A percentile compares a stretch with the other conserved stretches of the same genome.
These are phyloP conservation scores for Thielaviopsis euricoi DNA, from an alignment of 2,329 filamentous ascomycete genomes.

Conservation along the genomic window DNA sequence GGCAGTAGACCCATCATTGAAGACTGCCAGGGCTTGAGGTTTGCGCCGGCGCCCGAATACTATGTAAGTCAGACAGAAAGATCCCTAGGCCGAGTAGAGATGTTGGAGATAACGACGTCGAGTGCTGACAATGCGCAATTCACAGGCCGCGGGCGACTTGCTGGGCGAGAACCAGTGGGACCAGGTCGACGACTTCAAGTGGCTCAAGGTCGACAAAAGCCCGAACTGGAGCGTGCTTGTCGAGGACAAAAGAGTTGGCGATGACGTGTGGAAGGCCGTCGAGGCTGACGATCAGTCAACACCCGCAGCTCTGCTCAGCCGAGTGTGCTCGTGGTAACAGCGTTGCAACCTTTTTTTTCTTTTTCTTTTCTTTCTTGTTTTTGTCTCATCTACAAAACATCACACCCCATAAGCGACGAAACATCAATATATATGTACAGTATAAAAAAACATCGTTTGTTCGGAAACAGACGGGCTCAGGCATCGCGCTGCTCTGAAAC, in stretches of 20 bases:
- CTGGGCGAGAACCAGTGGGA: slow-evolving; percentile 56
- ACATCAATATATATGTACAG: too few relatives aligned
- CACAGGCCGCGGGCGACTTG: slow-evolving; percentile 1
- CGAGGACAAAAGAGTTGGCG: slow-evolving; percentile 38
- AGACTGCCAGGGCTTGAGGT: slow-evolving; percentile 61
- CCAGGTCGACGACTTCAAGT: slow-evolving; percentile 93
- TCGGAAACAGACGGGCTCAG: background rate
- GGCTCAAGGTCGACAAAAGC: slow-evolving; percentile 72
- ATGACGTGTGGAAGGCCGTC: slow-evolving; percentile 51
- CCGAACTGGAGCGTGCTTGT: slow-evolving; percentile 72
- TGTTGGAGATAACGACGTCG: background rate
- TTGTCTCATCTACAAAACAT: too few relatives aligned
- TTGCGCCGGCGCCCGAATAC: slow-evolving; percentile 53
- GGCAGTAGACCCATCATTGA: slow-evolving; percentile 85
- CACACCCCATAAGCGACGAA: too few relatives aligned
- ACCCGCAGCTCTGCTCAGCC: background rate
- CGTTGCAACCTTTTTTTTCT: too few relatives aligned
- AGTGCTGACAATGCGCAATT: slow-evolving; percentile 3
- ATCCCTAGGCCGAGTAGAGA: too few relatives aligned
- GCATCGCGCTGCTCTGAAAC: slow-evolving; percentile 16
- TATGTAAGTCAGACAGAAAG: slow-evolving; percentile 35
- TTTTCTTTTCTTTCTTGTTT: too few relatives aligned
- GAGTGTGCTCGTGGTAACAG: background rate
- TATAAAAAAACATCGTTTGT: too few relatives aligned
- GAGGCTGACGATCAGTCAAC: slow-evolving; percentile 33